These are phyloP conservation scores for Pythium chondricola DNA, from an alignment of 352 stramenopile genomes.

Conservation along the genomic window DNA sequence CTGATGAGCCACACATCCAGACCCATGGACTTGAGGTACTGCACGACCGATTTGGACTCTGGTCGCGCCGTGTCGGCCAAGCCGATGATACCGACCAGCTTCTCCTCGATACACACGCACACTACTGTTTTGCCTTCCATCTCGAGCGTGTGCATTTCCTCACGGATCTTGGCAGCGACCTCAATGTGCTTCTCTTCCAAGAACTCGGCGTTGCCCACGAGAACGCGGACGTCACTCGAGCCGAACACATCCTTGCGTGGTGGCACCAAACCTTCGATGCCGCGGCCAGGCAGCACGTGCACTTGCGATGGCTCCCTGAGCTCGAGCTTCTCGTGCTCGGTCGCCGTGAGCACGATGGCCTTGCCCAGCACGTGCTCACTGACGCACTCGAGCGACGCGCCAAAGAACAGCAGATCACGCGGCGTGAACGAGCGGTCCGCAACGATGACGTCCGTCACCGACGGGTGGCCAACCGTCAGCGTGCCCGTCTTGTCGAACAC, in stretches of 20 bases:
- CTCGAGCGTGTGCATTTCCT: constrained; percentile 77
- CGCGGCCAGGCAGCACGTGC: constrained; percentile 67
- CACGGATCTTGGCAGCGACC: constrained; percentile 49
- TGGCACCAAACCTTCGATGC: constrained; percentile 62
- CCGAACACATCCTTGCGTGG: constrained; percentile 16
- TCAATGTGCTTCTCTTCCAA: constrained; percentile 75
- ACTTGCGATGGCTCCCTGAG: constrained; percentile 71
- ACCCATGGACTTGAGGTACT: constrained; percentile 73
- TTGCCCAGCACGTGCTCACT: constrained; percentile 85
- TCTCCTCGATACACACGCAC: constrained; percentile 62
- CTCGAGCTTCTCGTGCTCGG: constrained; percentile 67
- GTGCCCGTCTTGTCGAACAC: constrained; percentile 95
- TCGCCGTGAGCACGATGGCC: constrained; percentile 72
- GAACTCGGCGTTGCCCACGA: constrained; percentile 76
- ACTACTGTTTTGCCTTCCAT: constrained; percentile 84
- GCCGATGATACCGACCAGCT: constrained; percentile 68
- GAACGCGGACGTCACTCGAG: constrained; percentile 28
- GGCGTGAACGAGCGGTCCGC: constrained; percentile 54
- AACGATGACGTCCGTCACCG: constrained; percentile 72
- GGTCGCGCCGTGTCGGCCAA: constrained; percentile 69
- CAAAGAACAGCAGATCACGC: constrained; percentile 74
- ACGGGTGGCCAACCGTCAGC: constrained; percentile 80
- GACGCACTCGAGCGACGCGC: constrained; percentile 69
- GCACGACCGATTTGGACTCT: constrained; percentile 66
- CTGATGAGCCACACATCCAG: constrained; percentile 86